Evolutionary conservation across 345 rosid genomes (phyloP), one percentile per base, ranked within the genome.

Genomic region (Eucalyptus brandiana): DNA sequence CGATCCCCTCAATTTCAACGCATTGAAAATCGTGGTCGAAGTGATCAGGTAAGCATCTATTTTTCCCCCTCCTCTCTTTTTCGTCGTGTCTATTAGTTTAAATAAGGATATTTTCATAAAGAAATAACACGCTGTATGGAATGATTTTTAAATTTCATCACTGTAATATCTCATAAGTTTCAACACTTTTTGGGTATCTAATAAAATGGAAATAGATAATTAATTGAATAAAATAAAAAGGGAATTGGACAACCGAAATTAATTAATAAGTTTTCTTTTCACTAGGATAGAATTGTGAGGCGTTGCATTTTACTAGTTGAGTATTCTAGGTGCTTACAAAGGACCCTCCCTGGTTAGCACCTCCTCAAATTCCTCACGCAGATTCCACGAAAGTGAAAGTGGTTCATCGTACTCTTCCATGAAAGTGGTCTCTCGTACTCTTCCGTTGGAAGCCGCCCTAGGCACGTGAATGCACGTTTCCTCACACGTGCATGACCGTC

Each of bases 1-100:
- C 44, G 95, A 93, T 85, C 93, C 93, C 40, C 92, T 92, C 80
- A 93, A 93, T 72, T 93, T 93, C 88, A 92, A 40, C n/a, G 91
- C 65, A 6, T 47, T 92, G 2, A 92, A 87, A 87, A 90, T 92
- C 49, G 88, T 86, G 26, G 8, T 92, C 6, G 94, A 93, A 92
- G 93, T 92, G 6, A 65, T 89, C 44, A 92, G 94, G 94, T 91
- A 28, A 60, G 17, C 69, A 28, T 60, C 16, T 28, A 28, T 60
- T n/a, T 28, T 60, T 58, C 65, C 65, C 65, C 65, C 3, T 58
- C 65, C 65, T 58, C 65, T 58, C 65, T 12, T 26, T 58, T 30
- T 60, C 69, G 2, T 60, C 67, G 8, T 28, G 67, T 60, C 34
- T 60, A 28, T 28, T 60, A 60, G n/a, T 60, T 60, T 28, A 12